Evolutionary conservation across 177 flowering plant genomes (phyloP).

Genomic region (Tripterygium wilfordii): DNA sequence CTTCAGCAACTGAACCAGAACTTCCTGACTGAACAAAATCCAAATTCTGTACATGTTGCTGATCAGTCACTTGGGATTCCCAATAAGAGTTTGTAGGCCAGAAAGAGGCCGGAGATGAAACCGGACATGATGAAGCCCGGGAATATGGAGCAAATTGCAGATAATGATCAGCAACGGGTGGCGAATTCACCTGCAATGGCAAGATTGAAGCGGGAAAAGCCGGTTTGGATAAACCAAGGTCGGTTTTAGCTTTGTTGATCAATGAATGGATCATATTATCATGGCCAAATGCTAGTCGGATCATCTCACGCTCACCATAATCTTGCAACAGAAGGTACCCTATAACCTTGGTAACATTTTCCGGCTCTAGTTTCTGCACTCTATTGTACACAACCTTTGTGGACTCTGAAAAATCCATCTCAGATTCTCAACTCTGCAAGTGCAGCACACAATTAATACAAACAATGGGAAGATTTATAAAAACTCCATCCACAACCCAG

Average conservation of each 20-base stretch:
- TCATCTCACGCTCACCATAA: conserved; percentile 64
- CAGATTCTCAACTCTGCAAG: conserved; percentile 10
- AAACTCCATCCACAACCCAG: no score
- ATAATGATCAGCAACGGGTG: conserved; percentile 28
- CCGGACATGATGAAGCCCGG: conserved; percentile 31
- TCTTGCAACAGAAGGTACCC: conserved; percentile 65
- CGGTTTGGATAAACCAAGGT: conserved; percentile 39
- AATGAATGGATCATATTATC: conserved; percentile 42
- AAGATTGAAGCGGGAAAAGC: conserved; percentile 21
- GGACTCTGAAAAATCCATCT: conserved; percentile 67
- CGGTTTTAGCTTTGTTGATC: conserved; percentile 44
- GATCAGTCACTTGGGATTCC: conserved; percentile 36
- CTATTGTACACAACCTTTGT: conserved; percentile 56
- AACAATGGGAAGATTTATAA: no score
- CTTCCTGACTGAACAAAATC: conserved; percentile 32
- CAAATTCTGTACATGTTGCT: conserved; percentile 24
- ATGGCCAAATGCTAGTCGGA: conserved; percentile 59
- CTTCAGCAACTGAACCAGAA: conserved; percentile 27
- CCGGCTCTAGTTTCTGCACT: conserved; percentile 70
- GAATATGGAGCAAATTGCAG: conserved; percentile 42
- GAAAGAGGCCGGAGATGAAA: conserved; percentile 32
- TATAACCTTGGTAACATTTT: conserved; percentile 61
- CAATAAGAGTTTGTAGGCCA: conserved; percentile 29
- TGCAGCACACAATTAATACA: not conserved
- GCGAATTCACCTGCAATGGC: conserved; percentile 13